Evolutionary conservation across 306 rosid genomes (phyloP).

Genomic region (Begonia peltatifolia): DNA sequence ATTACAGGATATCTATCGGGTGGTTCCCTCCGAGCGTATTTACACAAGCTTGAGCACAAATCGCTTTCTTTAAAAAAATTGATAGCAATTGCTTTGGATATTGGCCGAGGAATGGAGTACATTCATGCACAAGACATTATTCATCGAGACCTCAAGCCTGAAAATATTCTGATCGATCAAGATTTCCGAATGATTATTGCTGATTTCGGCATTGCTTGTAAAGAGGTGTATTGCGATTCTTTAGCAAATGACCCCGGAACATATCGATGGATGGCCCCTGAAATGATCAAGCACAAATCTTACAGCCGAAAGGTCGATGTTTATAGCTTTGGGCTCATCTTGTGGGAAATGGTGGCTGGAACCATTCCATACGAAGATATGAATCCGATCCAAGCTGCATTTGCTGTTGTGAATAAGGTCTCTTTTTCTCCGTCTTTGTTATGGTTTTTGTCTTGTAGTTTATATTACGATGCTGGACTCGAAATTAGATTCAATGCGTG

Average conservation of each 20-base stretch:
- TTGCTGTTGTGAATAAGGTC: constrained; percentile 91
- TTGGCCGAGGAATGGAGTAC: constrained; percentile 84
- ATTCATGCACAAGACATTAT: constrained; percentile 74
- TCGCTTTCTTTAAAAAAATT: constrained; percentile 40
- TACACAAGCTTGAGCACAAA: constrained; percentile 59
- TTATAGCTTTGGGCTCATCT: constrained; percentile 78
- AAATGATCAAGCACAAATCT: constrained; percentile 81
- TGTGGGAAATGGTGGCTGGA: constrained; percentile 93
- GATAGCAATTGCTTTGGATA: constrained; percentile 56
- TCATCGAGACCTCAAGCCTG: constrained; percentile 93
- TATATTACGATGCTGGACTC: too few species aligned
- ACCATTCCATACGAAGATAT: constrained; percentile 75
- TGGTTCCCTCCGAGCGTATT: constrained; percentile 79
- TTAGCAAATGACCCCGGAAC: constrained; percentile 91
- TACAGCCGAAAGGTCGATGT: constrained; percentile 84
- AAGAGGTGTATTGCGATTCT: constrained; percentile 59
- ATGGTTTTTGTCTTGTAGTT: too few species aligned
- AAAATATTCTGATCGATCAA: constrained; percentile 57
- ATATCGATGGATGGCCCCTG: constrained; percentile 99
- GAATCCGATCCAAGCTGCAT: constrained; percentile 96
- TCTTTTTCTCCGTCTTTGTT: neutral
- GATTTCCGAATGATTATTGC: constrained; percentile 62
- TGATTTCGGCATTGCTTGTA: constrained; percentile 91
- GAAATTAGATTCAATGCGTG: too few species aligned
- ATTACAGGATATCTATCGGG: constrained; percentile 69